Percentiles rank a stretch among this genome's conserved stretches.
Conservation (phyloP, 1,139 yeast species). For the Yamadazyma buinensis region DNA sequence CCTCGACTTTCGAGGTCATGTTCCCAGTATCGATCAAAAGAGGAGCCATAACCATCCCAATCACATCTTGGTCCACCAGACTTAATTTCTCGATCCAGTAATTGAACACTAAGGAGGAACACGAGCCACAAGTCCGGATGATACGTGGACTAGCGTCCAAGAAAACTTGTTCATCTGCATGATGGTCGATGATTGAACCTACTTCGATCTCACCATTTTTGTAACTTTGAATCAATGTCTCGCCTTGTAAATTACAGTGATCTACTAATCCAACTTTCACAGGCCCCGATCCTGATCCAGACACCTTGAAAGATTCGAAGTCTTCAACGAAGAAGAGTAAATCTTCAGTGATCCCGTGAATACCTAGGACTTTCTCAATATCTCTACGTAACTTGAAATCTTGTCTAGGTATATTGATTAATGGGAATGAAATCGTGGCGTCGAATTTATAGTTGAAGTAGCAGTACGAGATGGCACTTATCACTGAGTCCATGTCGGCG, state of each 20-base stretch:
- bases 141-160: conserved; percentile 53
- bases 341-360: conserved; percentile 45
- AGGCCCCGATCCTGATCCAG: background rate
- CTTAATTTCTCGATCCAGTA: conserved; percentile 45
- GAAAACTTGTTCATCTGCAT: conserved; percentile 63
- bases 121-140: conserved; percentile 66
- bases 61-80: conserved; percentile 29
- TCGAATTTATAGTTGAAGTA: conserved; percentile 40
- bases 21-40: conserved; percentile 69
- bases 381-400: conserved; percentile 74
- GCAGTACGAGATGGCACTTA: conserved; percentile 69
- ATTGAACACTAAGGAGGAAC: conserved; percentile 67
- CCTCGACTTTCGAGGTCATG: conserved; percentile 55
- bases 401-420: conserved; percentile 64
- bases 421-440: conserved; percentile 45
- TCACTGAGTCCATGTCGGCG: conserved; percentile 81
- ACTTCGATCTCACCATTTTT: conserved; percentile 32
- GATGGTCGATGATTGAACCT: conserved; percentile 78
- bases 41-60: conserved; percentile 59
- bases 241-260: conserved; percentile 70
- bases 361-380: conserved; percentile 49
- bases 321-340: conserved; percentile 69
- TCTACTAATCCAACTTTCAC: conserved; percentile 66
- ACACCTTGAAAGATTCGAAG: conserved; percentile 14
- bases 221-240: conserved; percentile 22